Percentiles rank a stretch among this genome's conserved stretches.
Conservation (phyloP, 1,139 yeast genomes). For the Taphrina deformans region DNA sequence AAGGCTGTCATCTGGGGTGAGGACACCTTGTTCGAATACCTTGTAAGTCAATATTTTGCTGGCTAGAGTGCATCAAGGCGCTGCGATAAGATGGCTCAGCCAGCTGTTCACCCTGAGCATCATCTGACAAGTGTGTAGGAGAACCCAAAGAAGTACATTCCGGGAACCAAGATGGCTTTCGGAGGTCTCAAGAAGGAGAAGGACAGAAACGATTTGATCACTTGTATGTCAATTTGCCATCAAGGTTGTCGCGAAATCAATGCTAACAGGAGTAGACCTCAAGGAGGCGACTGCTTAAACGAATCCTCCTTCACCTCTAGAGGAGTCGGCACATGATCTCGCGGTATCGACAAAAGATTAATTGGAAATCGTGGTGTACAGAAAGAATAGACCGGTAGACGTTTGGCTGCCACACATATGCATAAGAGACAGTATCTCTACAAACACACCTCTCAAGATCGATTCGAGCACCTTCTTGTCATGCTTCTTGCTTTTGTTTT, state of each 20-base stretch:
- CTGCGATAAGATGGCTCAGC: not conserved
- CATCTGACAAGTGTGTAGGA: slow-evolving; percentile 47
- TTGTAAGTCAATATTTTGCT: slow-evolving; percentile 42
- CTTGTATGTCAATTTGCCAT: slow-evolving; percentile 54
- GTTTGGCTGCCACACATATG: not conserved
- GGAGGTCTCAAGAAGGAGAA: slow-evolving; percentile 99
- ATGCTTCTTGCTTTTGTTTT: no score
- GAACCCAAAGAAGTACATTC: slow-evolving; percentile 99
- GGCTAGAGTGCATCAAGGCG: not conserved
- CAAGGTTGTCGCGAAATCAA: not conserved
- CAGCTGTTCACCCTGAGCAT: not conserved
- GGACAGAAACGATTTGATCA: slow-evolving; percentile 95
- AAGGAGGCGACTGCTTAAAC: slow-evolving; percentile 33
- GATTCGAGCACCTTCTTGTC: no score
- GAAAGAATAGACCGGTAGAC: slow-evolving; percentile 3
- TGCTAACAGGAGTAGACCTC: slow-evolving; percentile 8
- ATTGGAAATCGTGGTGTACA: not conserved
- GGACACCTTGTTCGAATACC: slow-evolving; percentile 89
- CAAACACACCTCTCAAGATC: not conserved
- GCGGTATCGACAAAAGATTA: no score
- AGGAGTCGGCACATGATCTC: no score
- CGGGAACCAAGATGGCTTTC: slow-evolving; percentile 99
- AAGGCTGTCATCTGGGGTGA: slow-evolving; percentile 87
- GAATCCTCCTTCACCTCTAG: no score
- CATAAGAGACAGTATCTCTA: not conserved